A percentile compares a stretch with the other conserved stretches of the same genome.
Conservation (phyloP, 768 basidiomycete genomes). For the Agrocybe praecox region DNA sequence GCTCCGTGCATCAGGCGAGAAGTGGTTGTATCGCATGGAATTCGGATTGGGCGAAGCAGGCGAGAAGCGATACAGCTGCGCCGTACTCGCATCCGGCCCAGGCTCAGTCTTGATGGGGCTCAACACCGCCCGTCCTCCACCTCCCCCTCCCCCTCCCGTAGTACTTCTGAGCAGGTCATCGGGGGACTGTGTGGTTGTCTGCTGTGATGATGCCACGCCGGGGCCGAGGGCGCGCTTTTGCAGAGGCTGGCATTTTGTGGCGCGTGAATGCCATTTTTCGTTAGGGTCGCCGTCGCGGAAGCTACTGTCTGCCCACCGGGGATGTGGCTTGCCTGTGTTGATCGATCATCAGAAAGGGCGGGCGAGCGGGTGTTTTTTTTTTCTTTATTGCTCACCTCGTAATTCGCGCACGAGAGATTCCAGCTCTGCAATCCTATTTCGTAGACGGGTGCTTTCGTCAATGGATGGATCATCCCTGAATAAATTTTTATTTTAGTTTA, state of each 20-base stretch:
- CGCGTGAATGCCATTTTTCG: conserved; percentile 87
- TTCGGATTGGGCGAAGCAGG: conserved; percentile 56
- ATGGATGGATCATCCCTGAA: conserved; percentile 81
- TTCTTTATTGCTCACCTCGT: conserved; percentile 52
- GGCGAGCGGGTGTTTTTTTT: not conserved
- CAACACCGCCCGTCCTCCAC: conserved; percentile 44
- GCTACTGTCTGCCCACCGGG: conserved; percentile 80
- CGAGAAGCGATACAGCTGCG: conserved; percentile 69
- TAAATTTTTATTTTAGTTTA: no score
- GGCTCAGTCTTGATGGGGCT: conserved; percentile 74
- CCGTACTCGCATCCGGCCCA: conserved; percentile 44
- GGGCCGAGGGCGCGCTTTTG: conserved; percentile 24
- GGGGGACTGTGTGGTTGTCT: conserved; percentile 22
- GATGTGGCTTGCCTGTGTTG: conserved; percentile 76
- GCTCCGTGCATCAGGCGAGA: conserved; percentile 46
- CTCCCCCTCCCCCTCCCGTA: no score
- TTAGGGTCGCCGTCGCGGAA: conserved; percentile 81
- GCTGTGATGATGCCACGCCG: conserved; percentile 30
- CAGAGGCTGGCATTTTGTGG: conserved; percentile 63
- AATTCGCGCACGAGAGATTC: conserved; percentile 91
- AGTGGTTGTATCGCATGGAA: conserved; percentile 54
- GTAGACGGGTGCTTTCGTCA: conserved; percentile 85
- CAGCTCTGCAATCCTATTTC: conserved; percentile 89
- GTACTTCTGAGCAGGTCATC: conserved; percentile 33
- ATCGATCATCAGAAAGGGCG: not conserved